Evolutionary conservation across 75 land plant genomes (phyloP).

Genomic region (Picea sitchensis): DNA sequence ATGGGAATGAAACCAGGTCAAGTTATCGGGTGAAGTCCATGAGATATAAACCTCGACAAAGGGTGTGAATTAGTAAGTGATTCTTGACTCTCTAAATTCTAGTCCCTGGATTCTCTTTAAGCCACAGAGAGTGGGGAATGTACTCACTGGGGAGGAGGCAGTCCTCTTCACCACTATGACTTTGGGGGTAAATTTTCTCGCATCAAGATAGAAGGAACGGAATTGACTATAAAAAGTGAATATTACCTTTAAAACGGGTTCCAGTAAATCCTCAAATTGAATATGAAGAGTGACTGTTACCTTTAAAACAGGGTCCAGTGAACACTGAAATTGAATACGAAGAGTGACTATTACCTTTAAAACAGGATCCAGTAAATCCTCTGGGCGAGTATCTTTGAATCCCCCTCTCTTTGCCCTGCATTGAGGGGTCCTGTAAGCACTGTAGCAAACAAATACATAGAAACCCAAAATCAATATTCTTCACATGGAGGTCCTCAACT

Average conservation of each 20-base stretch:
- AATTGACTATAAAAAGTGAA: background rate
- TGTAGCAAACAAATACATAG: constrained; percentile 5
- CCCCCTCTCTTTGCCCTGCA: constrained; percentile 26
- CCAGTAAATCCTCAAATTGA: too few relatives aligned
- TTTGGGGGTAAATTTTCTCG: background rate
- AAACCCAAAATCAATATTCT: background rate
- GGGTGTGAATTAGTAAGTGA: too few relatives aligned
- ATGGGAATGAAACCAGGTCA: too few relatives aligned
- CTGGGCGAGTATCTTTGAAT: constrained; percentile 20
- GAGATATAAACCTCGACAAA: too few relatives aligned
- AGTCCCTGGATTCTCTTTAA: too few relatives aligned
- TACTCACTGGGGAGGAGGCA: too few relatives aligned
- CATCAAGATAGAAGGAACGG: background rate
- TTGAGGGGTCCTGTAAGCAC: constrained; percentile 24
- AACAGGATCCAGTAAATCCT: constrained; percentile 12
- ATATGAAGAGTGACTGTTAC: background rate
- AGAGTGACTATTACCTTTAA: constrained; percentile 10
- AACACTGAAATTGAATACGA: background rate
- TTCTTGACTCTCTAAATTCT: too few relatives aligned
- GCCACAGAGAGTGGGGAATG: too few relatives aligned
- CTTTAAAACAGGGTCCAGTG: constrained; percentile 9
- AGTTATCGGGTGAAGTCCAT: too few relatives aligned
- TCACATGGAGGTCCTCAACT: background rate
- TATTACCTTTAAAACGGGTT: too few relatives aligned
- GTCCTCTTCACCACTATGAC: background rate